Conservation (phyloP, 345 rosid genomes). For the Bretschneidera sinensis region DNA sequence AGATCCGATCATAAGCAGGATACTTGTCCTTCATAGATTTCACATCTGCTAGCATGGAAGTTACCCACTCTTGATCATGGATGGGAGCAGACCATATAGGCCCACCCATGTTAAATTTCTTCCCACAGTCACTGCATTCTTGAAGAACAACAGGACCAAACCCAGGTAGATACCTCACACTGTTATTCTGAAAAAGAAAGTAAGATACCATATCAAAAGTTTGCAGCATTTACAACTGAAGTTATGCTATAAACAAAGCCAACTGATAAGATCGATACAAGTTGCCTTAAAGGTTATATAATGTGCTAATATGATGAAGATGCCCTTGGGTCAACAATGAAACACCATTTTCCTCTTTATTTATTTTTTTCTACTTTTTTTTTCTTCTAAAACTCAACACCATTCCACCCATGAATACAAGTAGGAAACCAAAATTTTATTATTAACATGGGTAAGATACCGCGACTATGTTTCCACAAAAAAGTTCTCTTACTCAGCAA, state of each 20-base stretch:
- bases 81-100: conserved; percentile 99
- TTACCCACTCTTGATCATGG: conserved; percentile 92
- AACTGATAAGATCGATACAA: not conserved
- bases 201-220: conserved; percentile 2
- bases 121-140: conserved; percentile 88
- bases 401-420: not conserved
- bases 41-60: conserved; percentile 58
- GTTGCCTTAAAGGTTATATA: not conserved
- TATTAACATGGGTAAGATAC: too few relatives aligned
- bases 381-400: not conserved
- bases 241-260: not conserved
- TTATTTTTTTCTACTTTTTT: not conserved
- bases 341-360: not conserved
- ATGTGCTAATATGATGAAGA: not conserved
- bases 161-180: conserved; percentile 87
- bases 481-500: too few relatives aligned
- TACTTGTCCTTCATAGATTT: conserved; percentile 72
- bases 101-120: conserved; percentile 96
- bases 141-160: conserved; percentile 91
- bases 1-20: conserved; percentile 88
- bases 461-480: too few relatives aligned
- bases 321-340: too few relatives aligned
- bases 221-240: not conserved
- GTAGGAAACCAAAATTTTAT: not conserved
- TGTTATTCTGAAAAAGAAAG: conserved; percentile 50